Evolutionary conservation across 2,329 filamentous ascomycete genomes (phyloP), one percentile per base, ranked within the genome.

Genomic region (Sporothrix phasma): DNA sequence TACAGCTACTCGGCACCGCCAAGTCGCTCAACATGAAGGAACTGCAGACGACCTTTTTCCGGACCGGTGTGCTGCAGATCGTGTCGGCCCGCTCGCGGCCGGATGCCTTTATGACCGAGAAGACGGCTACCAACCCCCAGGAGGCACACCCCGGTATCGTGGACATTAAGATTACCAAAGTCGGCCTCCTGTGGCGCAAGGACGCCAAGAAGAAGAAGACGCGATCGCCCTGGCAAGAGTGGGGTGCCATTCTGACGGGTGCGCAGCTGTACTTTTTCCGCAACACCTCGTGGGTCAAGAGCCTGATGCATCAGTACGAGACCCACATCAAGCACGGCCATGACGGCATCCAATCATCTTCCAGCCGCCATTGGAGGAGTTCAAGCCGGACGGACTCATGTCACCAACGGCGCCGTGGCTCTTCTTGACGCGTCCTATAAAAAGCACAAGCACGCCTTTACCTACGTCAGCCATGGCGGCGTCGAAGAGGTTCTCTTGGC

Each of bases 241-340:
- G 94, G 94, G 94, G 94, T 61, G 94, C 92, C 26, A 89, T 99
- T 65, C 81, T 99, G 34, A 99, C 94, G 0, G 91, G 93, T n/a
- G 95, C 94, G 5, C 93, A 97, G 72, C 83, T 99, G 7, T 99
- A 97, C 74, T 91, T 99, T 74, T 99, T 97, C 78, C 88, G 90
- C 65, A 97, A 97, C 73, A 88, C 91, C 5, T 81, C 86, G 22
- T 99, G 94, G 93, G 86, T 96, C 39, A 97, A 96, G 75, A 89
- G 84, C 65, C 76, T 99, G 68, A 92, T 97, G 78, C 84, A 89
- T 67, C 94, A 99, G 73, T 88, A 93, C 72, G 92, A 96, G 53
- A 80, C 81, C 13, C 90, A 96, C 70, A 80, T 91, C 69, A 94
- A 88, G 72, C 84, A 88, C 62, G 90, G 89, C 2, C 84, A 90